Evolutionary conservation across 768 basidiomycete genomes (phyloP), one percentile per base, ranked within the genome.

Genomic region (Podaxis sp.): DNA sequence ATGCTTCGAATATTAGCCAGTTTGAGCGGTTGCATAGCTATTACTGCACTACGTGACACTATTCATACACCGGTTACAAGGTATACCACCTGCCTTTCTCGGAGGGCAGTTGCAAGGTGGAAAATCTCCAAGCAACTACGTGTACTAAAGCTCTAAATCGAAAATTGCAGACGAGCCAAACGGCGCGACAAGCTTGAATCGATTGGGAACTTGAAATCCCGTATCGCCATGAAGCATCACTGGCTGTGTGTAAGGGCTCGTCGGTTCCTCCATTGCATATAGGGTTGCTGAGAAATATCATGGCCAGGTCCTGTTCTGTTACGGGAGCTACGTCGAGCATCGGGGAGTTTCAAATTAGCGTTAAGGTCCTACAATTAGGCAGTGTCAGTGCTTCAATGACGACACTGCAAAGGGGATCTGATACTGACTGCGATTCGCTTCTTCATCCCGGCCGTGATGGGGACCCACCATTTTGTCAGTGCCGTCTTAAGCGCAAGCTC

Each of bases 181-280:
- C 32, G 16, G 18, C 35, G 28, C 28, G 28, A 32, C 7, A 23
- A 23, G 23, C 32, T 36, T 28, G 23, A 37, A 2, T 21, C 32
- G 23, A 32, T 21, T 9, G 13, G 35, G 46, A 57, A 37, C 13
- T 50, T 18, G 18, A 5, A 38, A n/a, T 9, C 37, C 35, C 16
- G 36, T 21, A 21, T 10, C 32, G 4, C 42, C 42, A 18, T 7
- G 42, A 32, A 36, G 53, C 37, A 46, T 44, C 46, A 64, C 50
- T 71, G 63, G 80, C 51, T 79, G 74, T 56, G 75, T 68, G 67
- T 76, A 47, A 80, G 77, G 50, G 90, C 90, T 70, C 86, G 82
- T 66, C 89, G 88, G 69, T 94, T 94, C 61, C 85, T 85, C 92
- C 93, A 94, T 73, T 80, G 76, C 91, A 94, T 92, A 70, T 94